Evolutionary conservation across 139 green algal genomes (phyloP), one percentile per base, ranked within the genome.

Genomic region (Gonium pectorale): DNA sequence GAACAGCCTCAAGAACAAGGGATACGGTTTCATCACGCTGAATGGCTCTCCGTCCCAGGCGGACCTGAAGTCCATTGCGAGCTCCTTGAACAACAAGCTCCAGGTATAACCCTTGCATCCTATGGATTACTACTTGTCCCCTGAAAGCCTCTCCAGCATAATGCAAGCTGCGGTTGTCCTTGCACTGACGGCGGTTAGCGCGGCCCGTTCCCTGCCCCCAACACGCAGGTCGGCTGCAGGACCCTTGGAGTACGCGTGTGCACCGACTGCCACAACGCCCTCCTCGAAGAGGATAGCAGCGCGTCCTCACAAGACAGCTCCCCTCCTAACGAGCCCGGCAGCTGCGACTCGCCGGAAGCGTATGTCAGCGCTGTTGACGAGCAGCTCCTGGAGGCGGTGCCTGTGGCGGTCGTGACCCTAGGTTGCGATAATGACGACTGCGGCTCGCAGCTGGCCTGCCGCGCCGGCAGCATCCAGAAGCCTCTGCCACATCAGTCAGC

Each of bases 1-100:
- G 68, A 83, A 83, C 62, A 66, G 43, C 62, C 43, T 83, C 21
- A 83, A 83, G 33, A 83, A 83, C 33, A 83, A 83, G 62, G 77
- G 77, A 38, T 83, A 83, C 26, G 77, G 77, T 26, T 83, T 83
- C 43, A 83, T 83, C 31, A 83, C 77, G 7, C 62, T 83, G 31
- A 43, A 73, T 26, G 77, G 77, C 0, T 64, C 31, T 0, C 77
- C 77, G 2, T 41, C 62, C 21, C 60, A 43, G 21, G 17, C 27
- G 5, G 77, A 83, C 77, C 60, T 83, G 8, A 43, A 63, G 31
- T 60, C 31, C 22, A 83, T 83, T 44, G 77, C 77, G 4, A 40
- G 64, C 43, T 38, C 33, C 0, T n/a, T 83, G 7, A 83, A 83
- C 35, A 83, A 83, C 77, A 73, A 73, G 62, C 77, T 83, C 5